phyloP scores from a whole-genome alignment of 2,329 filamentous ascomycete species.

The Cordyceps militaris region DNA sequence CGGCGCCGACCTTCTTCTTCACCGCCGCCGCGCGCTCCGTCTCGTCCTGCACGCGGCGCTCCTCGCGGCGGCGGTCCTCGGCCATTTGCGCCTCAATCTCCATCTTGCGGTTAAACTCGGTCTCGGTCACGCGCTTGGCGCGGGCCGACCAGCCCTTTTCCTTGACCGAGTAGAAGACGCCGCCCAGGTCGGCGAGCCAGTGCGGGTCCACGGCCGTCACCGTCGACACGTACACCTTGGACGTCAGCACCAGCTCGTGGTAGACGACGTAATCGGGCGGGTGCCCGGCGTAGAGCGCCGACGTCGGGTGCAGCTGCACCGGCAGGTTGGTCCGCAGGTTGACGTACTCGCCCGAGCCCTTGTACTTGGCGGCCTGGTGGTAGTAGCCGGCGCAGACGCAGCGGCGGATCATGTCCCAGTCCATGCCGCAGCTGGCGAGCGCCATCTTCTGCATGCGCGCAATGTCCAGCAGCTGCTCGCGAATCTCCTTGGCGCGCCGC shows the following conservation, averaged over 20 bases:
- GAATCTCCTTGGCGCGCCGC: constrained; percentile 84
- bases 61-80: constrained; percentile 66
- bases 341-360: constrained; percentile 94
- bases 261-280: constrained; percentile 96
- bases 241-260: constrained; percentile 93
- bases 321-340: constrained; percentile 92
- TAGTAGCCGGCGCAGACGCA: constrained; percentile 98
- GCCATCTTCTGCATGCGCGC: constrained; percentile 90
- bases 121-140: constrained; percentile 80
- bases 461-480: constrained; percentile 88
- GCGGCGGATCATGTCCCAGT: constrained; percentile 92
- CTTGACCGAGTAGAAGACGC: constrained; percentile 95
- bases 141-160: constrained; percentile 91
- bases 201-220: constrained; percentile 94
- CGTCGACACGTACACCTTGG: constrained; percentile 96
- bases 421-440: constrained; percentile 82
- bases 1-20: constrained; percentile 33
- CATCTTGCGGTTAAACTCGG: constrained; percentile 86
- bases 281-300: constrained; percentile 88
- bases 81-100: constrained; percentile 93
- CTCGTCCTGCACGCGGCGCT: constrained; percentile 47
- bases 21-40: constrained; percentile 34
- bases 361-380: constrained; percentile 92
- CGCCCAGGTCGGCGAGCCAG: constrained; percentile 93
- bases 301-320: constrained; percentile 90